Conservation (phyloP, 768 basidiomycete species). For the Omphalotus guepiniiformis region DNA sequence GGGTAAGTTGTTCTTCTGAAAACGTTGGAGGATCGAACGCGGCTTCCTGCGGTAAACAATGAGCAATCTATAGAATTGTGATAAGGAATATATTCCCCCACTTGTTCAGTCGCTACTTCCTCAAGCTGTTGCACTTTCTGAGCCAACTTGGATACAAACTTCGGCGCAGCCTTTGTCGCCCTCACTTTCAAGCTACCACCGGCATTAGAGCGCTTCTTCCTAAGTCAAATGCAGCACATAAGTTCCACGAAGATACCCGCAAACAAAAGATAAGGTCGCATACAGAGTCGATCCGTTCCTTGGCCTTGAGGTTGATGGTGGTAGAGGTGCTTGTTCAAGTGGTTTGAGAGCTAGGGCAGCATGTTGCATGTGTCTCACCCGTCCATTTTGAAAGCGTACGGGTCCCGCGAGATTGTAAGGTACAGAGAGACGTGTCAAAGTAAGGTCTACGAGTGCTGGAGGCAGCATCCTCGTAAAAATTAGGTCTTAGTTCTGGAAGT, state of each 20-base stretch:
- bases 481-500: too few relatives aligned
- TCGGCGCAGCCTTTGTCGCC: constrained; percentile 11
- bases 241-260: not conserved
- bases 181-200: constrained; percentile 15
- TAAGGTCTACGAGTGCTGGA: constrained; percentile 1
- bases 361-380: constrained; percentile 3
- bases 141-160: constrained; percentile 26
- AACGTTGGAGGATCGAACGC: constrained; percentile 30
- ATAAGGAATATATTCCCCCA: constrained; percentile 13
- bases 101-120: constrained; percentile 31
- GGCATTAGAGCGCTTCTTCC: not conserved
- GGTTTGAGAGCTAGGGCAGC: not conserved
- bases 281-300: not conserved
- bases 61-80: not conserved
- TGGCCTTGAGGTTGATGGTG: not conserved
- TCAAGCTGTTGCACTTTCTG: constrained; percentile 33
- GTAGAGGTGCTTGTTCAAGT: not conserved
- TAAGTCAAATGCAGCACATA: not conserved
- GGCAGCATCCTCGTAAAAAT: too few relatives aligned
- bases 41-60: constrained; percentile 21
- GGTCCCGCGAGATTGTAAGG: constrained; percentile 14
- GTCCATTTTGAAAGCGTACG: not conserved
- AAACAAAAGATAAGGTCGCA: not conserved
- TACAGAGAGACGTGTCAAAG: constrained; percentile 8
- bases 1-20: constrained; percentile 38